Conservation (phyloP, 176 grass and related monocot species). For the Avena eriantha region DNA sequence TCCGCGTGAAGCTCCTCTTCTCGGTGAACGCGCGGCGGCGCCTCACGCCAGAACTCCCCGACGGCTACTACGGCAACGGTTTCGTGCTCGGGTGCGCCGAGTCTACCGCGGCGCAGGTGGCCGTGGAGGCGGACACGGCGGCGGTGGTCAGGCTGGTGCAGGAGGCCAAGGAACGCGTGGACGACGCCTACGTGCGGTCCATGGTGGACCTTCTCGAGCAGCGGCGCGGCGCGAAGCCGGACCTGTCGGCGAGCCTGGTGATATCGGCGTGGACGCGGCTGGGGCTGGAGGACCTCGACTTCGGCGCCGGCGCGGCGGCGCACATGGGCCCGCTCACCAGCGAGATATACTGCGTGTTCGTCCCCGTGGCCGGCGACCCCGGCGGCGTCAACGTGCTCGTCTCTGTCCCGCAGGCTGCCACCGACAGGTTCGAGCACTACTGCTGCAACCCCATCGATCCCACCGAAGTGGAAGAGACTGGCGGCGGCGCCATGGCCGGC, state of each 20-base stretch:
- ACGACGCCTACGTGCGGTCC: conserved; percentile 70
- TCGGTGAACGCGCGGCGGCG: conserved; percentile 70
- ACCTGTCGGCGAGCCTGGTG: conserved; percentile 79
- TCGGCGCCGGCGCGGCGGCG: conserved; percentile 62
- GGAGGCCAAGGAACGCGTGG: conserved; percentile 67
- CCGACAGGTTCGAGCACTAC: conserved; percentile 60
- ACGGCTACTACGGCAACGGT: conserved; percentile 86
- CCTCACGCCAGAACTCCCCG: conserved; percentile 67
- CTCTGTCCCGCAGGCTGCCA: conserved; percentile 67
- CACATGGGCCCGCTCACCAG: conserved; percentile 96
- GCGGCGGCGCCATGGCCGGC: neutral
- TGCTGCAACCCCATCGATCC: conserved; percentile 43
- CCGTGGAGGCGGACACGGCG: neutral
- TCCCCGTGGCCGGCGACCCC: conserved; percentile 66
- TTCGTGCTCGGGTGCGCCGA: conserved; percentile 94
- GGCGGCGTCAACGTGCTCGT: conserved; percentile 72
- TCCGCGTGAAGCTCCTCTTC: conserved; percentile 92
- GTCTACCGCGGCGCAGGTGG: conserved; percentile 58
- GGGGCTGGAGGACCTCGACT: conserved; percentile 87
- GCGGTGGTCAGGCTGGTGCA: conserved; percentile 68
- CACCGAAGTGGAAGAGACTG: neutral
- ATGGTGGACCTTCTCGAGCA: conserved; percentile 84
- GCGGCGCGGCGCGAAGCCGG: conserved; percentile 48
- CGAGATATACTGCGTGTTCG: conserved; percentile 94
- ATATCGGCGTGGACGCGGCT: conserved; percentile 88